A percentile compares a stretch with the other conserved stretches of the same genome.
phyloP scores from a whole-genome alignment of 1,139 yeast genomes.

The Scheffersomyces insectosa region DNA sequence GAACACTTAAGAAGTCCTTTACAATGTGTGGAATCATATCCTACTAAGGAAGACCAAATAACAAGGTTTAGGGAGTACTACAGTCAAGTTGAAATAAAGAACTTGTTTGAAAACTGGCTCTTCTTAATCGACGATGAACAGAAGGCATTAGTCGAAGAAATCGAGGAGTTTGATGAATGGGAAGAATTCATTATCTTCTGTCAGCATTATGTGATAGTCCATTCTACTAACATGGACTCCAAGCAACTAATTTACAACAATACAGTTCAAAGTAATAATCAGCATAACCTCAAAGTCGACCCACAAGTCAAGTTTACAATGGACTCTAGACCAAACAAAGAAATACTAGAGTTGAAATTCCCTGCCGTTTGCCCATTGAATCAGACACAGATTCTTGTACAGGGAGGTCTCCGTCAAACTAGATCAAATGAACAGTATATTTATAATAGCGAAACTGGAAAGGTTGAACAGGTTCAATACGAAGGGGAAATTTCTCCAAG shows the following conservation, averaged over 20 bases:
- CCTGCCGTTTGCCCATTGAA: conserved; percentile 36
- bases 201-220: conserved; percentile 72
- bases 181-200: conserved; percentile 79
- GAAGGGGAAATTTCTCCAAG: conserved; percentile 34
- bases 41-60: conserved; percentile 50
- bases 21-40: conserved; percentile 64
- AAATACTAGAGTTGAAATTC: conserved; percentile 44
- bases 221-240: conserved; percentile 51
- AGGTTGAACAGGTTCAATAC: conserved; percentile 3
- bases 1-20: conserved; percentile 67
- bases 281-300: conserved; percentile 2
- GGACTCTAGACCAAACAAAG: conserved; percentile 2
- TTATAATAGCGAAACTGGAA: conserved; percentile 12
- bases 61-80: conserved; percentile 50
- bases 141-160: conserved; percentile 44
- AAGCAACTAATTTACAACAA: conserved; percentile 5
- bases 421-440: conserved; percentile 27
- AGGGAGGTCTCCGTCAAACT: conserved; percentile 59
- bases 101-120: conserved; percentile 62
- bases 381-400: conserved; percentile 29
- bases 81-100: conserved; percentile 49
- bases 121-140: conserved; percentile 37
- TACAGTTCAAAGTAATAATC: background rate
- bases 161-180: conserved; percentile 81
- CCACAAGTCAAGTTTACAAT: conserved; percentile 9